phyloP scores from a whole-genome alignment of 2,329 filamentous ascomycete genomes.

The Cryphonectria japonica region DNA sequence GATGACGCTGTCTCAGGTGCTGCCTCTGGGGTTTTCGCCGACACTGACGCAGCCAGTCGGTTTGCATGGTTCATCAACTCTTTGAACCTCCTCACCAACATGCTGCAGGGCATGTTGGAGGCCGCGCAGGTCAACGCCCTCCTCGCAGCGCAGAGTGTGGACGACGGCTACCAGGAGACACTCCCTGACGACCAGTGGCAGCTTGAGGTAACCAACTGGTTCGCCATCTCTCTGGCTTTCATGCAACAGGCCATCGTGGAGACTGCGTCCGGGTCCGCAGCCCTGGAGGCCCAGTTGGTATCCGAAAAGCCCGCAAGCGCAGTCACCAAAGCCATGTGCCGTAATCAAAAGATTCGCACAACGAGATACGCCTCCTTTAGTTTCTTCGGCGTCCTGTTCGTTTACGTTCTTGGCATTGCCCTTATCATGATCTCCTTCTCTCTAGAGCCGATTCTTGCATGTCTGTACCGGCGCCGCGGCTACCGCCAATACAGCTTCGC shows the following conservation, averaged over 20 bases:
- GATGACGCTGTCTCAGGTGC: background rate
- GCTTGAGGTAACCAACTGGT: slow-evolving; percentile 30
- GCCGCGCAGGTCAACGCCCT: slow-evolving; percentile 7
- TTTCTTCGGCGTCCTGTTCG: slow-evolving; percentile 36
- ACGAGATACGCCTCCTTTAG: slow-evolving; percentile 35
- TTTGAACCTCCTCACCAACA: background rate
- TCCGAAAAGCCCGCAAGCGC: slow-evolving; percentile 1
- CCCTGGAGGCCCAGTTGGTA: background rate
- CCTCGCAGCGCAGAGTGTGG: slow-evolving; percentile 7
- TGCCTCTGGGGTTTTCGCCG: background rate
- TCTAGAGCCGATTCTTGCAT: slow-evolving; percentile 26
- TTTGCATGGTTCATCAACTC: background rate
- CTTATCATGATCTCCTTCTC: slow-evolving; percentile 31
- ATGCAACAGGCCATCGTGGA: slow-evolving; percentile 25
- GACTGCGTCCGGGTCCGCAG: slow-evolving; percentile 17
- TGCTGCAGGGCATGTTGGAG: background rate
- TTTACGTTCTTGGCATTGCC: slow-evolving; percentile 30
- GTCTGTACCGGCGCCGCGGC: slow-evolving; percentile 24
- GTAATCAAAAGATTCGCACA: slow-evolving; percentile 35
- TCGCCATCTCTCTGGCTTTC: slow-evolving; percentile 13
- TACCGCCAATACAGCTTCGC: slow-evolving; percentile 31
- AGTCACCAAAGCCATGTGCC: slow-evolving; percentile 20
- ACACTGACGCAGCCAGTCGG: slow-evolving; percentile 1
- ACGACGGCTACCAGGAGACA: background rate
- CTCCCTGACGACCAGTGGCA: slow-evolving; percentile 31